These are phyloP conservation scores for Neonothopanus nambi DNA, from an alignment of 1,284 basidiomycete genomes.

Conservation along the genomic window DNA sequence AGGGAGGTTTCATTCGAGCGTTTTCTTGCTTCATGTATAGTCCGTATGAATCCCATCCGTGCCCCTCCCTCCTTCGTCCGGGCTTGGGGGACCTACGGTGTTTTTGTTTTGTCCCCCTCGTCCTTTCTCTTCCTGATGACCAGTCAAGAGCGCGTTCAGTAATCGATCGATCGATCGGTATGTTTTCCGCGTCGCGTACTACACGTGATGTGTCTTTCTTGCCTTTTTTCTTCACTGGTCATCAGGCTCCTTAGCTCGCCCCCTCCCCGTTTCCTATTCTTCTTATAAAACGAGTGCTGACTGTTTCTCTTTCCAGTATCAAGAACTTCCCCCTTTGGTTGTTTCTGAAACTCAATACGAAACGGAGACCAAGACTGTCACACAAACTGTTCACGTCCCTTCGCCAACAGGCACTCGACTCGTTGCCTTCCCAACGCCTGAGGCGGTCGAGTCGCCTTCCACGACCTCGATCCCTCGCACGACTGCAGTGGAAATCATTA, in stretches of 20 bases:
- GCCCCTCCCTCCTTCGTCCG: slow-evolving; percentile 75
- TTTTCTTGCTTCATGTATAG: slow-evolving; percentile 54
- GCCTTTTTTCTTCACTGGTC: slow-evolving; percentile 37
- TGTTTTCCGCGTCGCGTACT: slow-evolving; percentile 30
- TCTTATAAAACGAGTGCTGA: slow-evolving; percentile 38
- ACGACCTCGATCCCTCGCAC: slow-evolving; percentile 64
- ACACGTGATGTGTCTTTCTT: slow-evolving; percentile 41
- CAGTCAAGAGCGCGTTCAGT: slow-evolving; percentile 37
- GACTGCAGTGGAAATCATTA: slow-evolving; percentile 64
- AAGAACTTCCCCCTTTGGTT: slow-evolving; percentile 65
- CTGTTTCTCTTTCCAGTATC: slow-evolving; percentile 37
- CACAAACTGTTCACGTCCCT: slow-evolving; percentile 64
- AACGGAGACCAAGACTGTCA: slow-evolving; percentile 65
- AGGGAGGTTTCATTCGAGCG: slow-evolving; percentile 64
- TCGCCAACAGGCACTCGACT: slow-evolving; percentile 77
- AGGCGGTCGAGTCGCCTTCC: slow-evolving; percentile 52
- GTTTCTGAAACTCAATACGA: slow-evolving; percentile 67
- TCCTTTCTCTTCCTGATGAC: slow-evolving; percentile 53
- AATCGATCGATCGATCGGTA: slow-evolving; percentile 37
- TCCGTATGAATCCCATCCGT: slow-evolving; percentile 65
- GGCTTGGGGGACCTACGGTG: slow-evolving; percentile 81
- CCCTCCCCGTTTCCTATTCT: slow-evolving; percentile 17
- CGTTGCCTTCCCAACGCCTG: slow-evolving; percentile 71
- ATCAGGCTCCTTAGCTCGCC: slow-evolving; percentile 33
- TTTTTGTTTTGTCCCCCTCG: slow-evolving; percentile 73